These are phyloP conservation scores for Pseudopithomyces chartarum DNA, from an alignment of 2,329 filamentous ascomycete genomes.

Conservation along the genomic window DNA sequence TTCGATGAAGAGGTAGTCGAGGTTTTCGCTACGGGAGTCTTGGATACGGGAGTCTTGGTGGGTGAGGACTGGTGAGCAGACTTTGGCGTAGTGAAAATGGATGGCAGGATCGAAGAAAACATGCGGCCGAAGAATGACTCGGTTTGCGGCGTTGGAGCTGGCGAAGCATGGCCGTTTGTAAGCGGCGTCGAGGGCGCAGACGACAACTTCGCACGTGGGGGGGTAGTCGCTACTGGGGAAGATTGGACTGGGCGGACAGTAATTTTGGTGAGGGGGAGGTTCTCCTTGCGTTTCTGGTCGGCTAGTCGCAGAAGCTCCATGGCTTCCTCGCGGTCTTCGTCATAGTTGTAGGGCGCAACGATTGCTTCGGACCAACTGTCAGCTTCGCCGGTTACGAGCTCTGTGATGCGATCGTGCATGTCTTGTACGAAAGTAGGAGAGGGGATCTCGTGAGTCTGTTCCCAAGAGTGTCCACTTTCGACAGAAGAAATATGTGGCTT, in stretches of 20 bases:
- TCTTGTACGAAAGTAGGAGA: background rate
- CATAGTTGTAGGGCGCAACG: background rate
- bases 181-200: background rate
- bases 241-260: background rate
- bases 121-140: background rate
- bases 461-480: background rate
- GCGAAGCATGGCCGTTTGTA: background rate
- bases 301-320: background rate
- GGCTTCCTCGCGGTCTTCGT: background rate
- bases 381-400: background rate
- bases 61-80: background rate
- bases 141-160: background rate
- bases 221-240: background rate
- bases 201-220: background rate
- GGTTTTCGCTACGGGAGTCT: too few species aligned
- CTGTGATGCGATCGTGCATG: background rate
- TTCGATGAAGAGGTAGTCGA: background rate
- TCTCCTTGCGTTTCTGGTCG: background rate
- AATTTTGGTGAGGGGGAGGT: background rate
- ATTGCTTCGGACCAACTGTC: background rate
- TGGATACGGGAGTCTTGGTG: background rate
- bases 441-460: too few species aligned
- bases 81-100: background rate
- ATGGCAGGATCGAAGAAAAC: background rate
- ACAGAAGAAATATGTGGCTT: background rate